These are phyloP conservation scores for Diaporthe aspalathi DNA, from an alignment of 2,329 filamentous ascomycete species.

Conservation along the genomic window DNA sequence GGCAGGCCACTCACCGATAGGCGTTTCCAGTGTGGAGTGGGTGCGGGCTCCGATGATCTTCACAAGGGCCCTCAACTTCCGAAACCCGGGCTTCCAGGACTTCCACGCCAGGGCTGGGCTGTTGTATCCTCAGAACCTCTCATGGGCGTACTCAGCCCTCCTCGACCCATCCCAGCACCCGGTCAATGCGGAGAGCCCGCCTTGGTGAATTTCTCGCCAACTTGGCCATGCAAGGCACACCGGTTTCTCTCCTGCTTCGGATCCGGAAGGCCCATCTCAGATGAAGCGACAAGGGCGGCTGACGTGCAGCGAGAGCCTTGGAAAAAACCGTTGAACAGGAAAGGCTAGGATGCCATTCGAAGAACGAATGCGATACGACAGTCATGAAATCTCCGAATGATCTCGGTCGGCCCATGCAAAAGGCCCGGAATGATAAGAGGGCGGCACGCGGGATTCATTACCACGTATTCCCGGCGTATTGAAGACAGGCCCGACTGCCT, in stretches of 20 bases:
- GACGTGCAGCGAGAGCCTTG: constrained; percentile 11
- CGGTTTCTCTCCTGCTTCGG: not conserved
- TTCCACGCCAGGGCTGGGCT: not conserved
- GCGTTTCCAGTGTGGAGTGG: constrained; percentile 3
- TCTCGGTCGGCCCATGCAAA: constrained; percentile 19
- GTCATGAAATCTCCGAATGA: constrained; percentile 23
- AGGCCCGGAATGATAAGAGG: not conserved
- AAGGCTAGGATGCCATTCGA: constrained; percentile 2
- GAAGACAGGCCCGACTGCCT: constrained; percentile 5
- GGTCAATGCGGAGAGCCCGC: constrained; percentile 11
- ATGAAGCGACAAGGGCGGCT: not conserved
- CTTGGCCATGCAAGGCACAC: not conserved
- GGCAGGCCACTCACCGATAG: constrained; percentile 14
- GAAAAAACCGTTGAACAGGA: not conserved
- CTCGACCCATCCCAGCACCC: not conserved
- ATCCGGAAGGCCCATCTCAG: not conserved
- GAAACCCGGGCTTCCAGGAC: constrained; percentile 11
- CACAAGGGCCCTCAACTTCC: constrained; percentile 16
- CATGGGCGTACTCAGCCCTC: not conserved
- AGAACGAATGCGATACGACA: constrained; percentile 19
- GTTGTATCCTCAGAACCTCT: not conserved
- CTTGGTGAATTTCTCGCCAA: not conserved
- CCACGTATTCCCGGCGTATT: not conserved
- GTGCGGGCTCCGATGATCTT: constrained; percentile 6
- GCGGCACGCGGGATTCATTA: not conserved